A percentile compares a stretch with the other conserved stretches of the same genome.
These are phyloP conservation scores for Liriodendron chinense DNA, from an alignment of 164 flowering plant genomes.

Conservation along the genomic window DNA sequence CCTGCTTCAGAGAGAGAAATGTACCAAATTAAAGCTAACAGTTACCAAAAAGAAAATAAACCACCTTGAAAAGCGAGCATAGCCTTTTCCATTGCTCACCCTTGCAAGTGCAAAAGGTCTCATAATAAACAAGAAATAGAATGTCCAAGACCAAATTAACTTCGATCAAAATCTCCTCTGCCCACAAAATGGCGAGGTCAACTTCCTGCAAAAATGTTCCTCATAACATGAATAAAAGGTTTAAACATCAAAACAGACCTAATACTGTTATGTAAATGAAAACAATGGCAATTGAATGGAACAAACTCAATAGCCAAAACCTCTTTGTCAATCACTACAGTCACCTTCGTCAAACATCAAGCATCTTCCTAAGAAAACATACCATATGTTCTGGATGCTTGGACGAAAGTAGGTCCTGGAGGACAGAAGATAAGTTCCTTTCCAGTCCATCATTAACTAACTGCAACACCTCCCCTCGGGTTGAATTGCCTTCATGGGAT, in stretches of 20 bases:
- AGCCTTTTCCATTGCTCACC: constrained; percentile 69
- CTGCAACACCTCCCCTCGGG: constrained; percentile 45
- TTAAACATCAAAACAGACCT: neutral
- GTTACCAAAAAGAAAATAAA: constrained; percentile 3
- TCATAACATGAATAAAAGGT: neutral
- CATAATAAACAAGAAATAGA: constrained; percentile 81
- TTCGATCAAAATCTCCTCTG: constrained; percentile 85
- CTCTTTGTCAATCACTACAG: neutral
- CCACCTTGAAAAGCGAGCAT: constrained; percentile 76
- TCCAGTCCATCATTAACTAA: constrained; percentile 79
- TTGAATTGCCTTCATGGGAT: constrained; percentile 31
- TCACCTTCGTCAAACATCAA: neutral
- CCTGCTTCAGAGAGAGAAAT: constrained; percentile 6
- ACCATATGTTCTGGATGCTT: constrained; percentile 76
- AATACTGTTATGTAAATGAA: neutral
- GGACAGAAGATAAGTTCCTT: constrained; percentile 38
- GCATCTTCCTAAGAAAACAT: constrained; percentile 15
- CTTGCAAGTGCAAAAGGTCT: constrained; percentile 64
- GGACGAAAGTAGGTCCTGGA: constrained; percentile 53
- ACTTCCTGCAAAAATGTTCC: constrained; percentile 48
- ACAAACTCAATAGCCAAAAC: neutral
- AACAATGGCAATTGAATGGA: neutral
- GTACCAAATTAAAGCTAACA: neutral
- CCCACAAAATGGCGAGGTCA: constrained; percentile 83
- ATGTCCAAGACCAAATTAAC: constrained; percentile 78